phyloP scores from a whole-genome alignment of 352 stramenopile species.

The Stramenopiles sp. region DNA sequence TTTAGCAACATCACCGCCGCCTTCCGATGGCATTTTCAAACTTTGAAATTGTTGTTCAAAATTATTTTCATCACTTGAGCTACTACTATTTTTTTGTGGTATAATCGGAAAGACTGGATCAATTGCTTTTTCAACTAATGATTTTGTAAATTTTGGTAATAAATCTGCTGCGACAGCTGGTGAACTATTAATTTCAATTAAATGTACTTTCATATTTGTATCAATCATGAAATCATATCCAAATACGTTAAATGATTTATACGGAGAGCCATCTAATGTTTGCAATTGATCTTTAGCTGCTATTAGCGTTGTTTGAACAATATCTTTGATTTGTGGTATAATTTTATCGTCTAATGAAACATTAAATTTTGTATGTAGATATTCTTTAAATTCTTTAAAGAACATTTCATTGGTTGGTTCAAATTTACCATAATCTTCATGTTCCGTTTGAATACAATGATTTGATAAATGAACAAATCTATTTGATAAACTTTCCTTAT shows the following conservation, averaged over 20 bases:
- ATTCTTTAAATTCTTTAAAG: not conserved
- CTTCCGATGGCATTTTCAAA: too few species aligned
- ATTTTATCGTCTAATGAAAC: not conserved
- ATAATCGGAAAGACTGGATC: not conserved
- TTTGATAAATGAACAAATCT: not conserved
- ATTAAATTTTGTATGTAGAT: not conserved
- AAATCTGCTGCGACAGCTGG: not conserved
- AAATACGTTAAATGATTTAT: not conserved
- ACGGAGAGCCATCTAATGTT: not conserved
- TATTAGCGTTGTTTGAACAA: not conserved
- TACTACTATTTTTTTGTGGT: too few species aligned
- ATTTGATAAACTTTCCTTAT: not conserved
- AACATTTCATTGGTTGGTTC: constrained; percentile 5
- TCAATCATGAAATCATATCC: constrained; percentile 1
- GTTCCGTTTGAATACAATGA: not conserved
- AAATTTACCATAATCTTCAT: constrained; percentile 1
- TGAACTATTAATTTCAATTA: not conserved
- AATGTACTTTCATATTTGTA: not conserved
- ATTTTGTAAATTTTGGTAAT: not conserved
- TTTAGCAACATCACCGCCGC: too few species aligned
- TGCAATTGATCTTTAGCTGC: not conserved
- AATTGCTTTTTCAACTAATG: not conserved
- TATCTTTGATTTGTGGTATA: not conserved
- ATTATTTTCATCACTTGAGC: too few species aligned
- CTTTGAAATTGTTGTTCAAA: too few species aligned